These are phyloP conservation scores for Schizophyllum amplum DNA, from an alignment of 1,284 basidiomycete genomes.

Conservation along the genomic window DNA sequence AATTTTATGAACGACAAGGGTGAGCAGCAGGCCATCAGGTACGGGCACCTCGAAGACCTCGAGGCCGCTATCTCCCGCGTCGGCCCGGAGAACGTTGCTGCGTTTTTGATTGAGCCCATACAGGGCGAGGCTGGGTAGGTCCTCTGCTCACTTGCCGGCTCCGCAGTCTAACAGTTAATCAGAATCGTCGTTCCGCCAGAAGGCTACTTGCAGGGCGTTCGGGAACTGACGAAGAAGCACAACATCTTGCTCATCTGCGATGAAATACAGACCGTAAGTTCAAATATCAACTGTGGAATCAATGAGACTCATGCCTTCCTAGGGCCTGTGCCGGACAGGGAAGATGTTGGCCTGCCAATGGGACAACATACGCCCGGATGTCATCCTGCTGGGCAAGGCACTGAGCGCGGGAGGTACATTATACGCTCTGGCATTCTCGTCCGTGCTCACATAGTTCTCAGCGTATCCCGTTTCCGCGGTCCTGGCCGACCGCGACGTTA, in stretches of 20 bases:
- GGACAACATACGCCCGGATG: conserved; percentile 85
- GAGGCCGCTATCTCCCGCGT: conserved; percentile 45
- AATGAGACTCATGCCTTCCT: conserved; percentile 4
- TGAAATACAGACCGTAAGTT: conserved; percentile 86
- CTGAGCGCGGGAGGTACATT: conserved; percentile 81
- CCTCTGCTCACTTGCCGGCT: neutral
- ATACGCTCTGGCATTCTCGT: conserved; percentile 9
- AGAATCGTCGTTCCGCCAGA: conserved; percentile 90
- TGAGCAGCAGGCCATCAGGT: conserved; percentile 58
- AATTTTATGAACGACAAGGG: conserved; percentile 46
- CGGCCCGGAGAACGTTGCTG: conserved; percentile 79
- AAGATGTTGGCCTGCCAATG: conserved; percentile 88
- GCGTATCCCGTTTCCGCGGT: conserved; percentile 97
- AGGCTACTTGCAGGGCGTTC: conserved; percentile 77
- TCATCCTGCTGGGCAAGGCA: conserved; percentile 93
- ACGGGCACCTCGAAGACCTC: conserved; percentile 78
- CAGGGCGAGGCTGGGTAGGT: conserved; percentile 95
- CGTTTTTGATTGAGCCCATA: conserved; percentile 95
- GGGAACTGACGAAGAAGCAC: conserved; percentile 85
- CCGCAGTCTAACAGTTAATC: conserved; percentile 4
- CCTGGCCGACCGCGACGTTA: conserved; percentile 81
- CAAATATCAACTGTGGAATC: neutral
- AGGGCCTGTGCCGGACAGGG: conserved; percentile 81
- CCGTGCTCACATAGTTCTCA: conserved; percentile 21
- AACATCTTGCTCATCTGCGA: conserved; percentile 96